Evolutionary conservation across 2,329 filamentous ascomycete genomes (phyloP).

Genomic region (Fragosphaeria purpurea): DNA sequence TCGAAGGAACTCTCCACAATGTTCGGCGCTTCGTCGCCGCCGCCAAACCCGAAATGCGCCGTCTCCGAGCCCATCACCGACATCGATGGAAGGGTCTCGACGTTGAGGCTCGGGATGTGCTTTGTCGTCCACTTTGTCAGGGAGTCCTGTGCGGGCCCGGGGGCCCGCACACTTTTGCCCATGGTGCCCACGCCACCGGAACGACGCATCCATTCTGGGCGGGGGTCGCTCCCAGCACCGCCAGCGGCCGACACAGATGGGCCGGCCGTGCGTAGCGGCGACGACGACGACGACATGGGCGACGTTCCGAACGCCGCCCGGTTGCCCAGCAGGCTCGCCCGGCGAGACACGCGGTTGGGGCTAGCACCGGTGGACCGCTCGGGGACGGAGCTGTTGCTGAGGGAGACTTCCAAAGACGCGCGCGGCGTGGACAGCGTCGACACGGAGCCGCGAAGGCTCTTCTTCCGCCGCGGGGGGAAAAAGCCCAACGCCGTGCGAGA

Average conservation of each 20-base stretch:
- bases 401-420: slow-evolving; percentile 51
- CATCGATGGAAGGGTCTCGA: slow-evolving; percentile 58
- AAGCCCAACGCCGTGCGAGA: slow-evolving; percentile 74
- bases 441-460: slow-evolving; percentile 55
- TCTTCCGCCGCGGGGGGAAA: slow-evolving; percentile 83
- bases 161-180: slow-evolving; percentile 56
- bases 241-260: slow-evolving; percentile 18
- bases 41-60: slow-evolving; percentile 44
- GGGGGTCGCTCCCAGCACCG: too few species aligned
- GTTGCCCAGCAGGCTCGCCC: slow-evolving; percentile 31
- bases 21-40: slow-evolving; percentile 23
- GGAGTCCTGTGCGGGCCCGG: slow-evolving; percentile 74
- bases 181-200: slow-evolving; percentile 86
- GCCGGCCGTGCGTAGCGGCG: slow-evolving; percentile 5
- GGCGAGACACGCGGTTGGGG: slow-evolving; percentile 28
- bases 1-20: slow-evolving; percentile 42
- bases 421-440: slow-evolving; percentile 59
- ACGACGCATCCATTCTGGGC: slow-evolving; percentile 59
- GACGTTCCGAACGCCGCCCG: slow-evolving; percentile 22
- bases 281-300: slow-evolving; percentile 22
- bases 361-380: slow-evolving; percentile 21
- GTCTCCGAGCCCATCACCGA: slow-evolving; percentile 53
- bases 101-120: slow-evolving; percentile 69
- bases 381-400: slow-evolving; percentile 24
- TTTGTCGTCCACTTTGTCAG: slow-evolving; percentile 77